Evolutionary conservation across 2,329 filamentous ascomycete species (phyloP).

Genomic region (Cladosporium sp.): DNA sequence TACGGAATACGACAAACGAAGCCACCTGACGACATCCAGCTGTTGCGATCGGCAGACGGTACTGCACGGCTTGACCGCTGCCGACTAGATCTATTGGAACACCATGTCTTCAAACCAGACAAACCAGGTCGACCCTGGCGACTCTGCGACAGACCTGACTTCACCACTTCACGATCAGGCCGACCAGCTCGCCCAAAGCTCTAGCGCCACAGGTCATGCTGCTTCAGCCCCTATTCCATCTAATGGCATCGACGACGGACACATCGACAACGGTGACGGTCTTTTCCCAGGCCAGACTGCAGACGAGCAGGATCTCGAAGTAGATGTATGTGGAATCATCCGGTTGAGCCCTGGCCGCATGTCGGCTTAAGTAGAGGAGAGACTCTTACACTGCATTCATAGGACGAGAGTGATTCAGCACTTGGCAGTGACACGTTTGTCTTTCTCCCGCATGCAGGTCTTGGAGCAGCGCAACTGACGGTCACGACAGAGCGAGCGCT

Average conservation of each 20-base stretch:
- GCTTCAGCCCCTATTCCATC: neutral
- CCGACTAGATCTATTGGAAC: neutral
- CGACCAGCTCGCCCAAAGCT: neutral
- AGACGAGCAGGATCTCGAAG: conserved; percentile 40
- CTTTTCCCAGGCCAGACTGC: conserved; percentile 29
- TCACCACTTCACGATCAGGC: neutral
- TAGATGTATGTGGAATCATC: conserved; percentile 35
- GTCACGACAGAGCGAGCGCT: conserved; percentile 34
- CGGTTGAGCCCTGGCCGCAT: neutral
- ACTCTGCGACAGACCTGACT: conserved; percentile 7
- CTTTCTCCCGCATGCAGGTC: neutral
- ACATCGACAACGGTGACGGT: neutral
- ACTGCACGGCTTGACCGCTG: conserved; percentile 3
- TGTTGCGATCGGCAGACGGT: conserved; percentile 13
- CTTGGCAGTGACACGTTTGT: conserved; percentile 40
- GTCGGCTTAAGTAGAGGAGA: neutral
- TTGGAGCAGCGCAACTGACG: conserved; percentile 19
- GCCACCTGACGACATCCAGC: conserved; percentile 12
- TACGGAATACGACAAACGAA: conserved; percentile 4
- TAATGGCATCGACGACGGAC: neutral
- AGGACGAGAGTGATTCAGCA: conserved; percentile 40
- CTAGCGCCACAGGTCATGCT: neutral
- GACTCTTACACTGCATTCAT: conserved; percentile 11
- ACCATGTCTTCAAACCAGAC: conserved; percentile 10
- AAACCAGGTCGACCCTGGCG: neutral